phyloP scores from a whole-genome alignment of 306 rosid species.

The Acacia melanoxylon region DNA sequence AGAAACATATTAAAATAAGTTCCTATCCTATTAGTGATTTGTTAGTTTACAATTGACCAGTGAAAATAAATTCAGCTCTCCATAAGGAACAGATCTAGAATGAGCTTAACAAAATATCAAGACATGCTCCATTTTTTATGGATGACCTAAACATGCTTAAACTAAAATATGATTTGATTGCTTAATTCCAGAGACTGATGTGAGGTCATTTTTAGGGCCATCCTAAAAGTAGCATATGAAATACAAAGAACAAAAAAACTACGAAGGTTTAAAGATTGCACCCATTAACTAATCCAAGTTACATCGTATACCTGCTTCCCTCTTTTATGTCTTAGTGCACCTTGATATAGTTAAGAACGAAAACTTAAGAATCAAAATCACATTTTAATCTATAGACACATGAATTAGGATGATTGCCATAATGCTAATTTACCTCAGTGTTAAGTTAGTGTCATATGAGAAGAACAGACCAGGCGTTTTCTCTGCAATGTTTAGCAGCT shows the following conservation, averaged over 20 bases:
- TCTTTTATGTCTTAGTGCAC: neutral
- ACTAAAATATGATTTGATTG: neutral
- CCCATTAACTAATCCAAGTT: slow-evolving; percentile 1
- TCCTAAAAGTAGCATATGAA: neutral
- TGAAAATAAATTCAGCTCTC: neutral
- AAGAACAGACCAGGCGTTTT: slow-evolving; percentile 71
- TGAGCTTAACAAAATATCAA: neutral
- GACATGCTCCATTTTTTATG: neutral
- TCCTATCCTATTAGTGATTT: neutral
- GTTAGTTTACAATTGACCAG: neutral
- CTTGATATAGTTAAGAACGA: neutral
- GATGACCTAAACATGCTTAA: neutral
- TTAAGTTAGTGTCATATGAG: slow-evolving; percentile 76
- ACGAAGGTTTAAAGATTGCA: neutral
- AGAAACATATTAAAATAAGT: neutral
- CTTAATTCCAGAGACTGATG: neutral
- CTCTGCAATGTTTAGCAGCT: slow-evolving; percentile 64
- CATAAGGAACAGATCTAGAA: neutral
- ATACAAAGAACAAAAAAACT: neutral
- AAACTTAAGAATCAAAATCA: slow-evolving; percentile 2
- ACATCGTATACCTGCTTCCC: neutral
- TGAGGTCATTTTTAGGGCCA: neutral
- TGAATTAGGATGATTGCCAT: neutral
- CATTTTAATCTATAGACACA: neutral
- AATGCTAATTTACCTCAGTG: slow-evolving; percentile 58